A percentile compares a stretch with the other conserved stretches of the same genome.
phyloP scores from a whole-genome alignment of 2,329 filamentous ascomycete species.

The Lizonia empirigonia region DNA sequence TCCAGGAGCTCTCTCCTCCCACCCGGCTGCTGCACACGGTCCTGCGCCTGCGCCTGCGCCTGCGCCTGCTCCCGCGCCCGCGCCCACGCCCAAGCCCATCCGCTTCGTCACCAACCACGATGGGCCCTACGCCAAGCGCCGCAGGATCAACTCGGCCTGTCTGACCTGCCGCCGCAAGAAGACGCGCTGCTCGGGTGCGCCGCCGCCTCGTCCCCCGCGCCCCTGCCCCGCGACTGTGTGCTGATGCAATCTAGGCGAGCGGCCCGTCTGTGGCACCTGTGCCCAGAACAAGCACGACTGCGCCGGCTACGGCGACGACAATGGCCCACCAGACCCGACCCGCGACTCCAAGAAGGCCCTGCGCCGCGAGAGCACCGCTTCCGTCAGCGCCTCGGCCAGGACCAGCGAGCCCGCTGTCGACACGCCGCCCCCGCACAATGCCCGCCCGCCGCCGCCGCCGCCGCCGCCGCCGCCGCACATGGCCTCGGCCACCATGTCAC shows the following conservation, averaged over 20 bases:
- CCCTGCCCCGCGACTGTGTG: background rate
- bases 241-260: slow-evolving; percentile 37
- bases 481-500: slow-evolving; percentile 26
- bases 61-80: slow-evolving; percentile 25
- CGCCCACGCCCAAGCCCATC: slow-evolving; percentile 46
- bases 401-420: slow-evolving; percentile 30
- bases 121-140: slow-evolving; percentile 50
- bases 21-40: slow-evolving; percentile 29
- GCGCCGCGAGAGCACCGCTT: slow-evolving; percentile 26
- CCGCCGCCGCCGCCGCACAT: slow-evolving; percentile 28
- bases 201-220: too few species aligned
- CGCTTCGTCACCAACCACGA: slow-evolving; percentile 52
- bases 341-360: slow-evolving; percentile 28
- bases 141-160: slow-evolving; percentile 52
- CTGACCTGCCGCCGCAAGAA: slow-evolving; percentile 57
- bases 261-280: slow-evolving; percentile 54
- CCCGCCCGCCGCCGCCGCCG: slow-evolving; percentile 29
- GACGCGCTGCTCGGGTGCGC: slow-evolving; percentile 55
- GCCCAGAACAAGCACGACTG: slow-evolving; percentile 56
- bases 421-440: slow-evolving; percentile 21
- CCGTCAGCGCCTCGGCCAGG: slow-evolving; percentile 16
- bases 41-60: background rate
- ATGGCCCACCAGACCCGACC: slow-evolving; percentile 21
- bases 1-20: slow-evolving; percentile 35
- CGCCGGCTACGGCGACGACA: slow-evolving; percentile 53